Evolutionary conservation across 495 filamentous ascomycete genomes (phyloP), one percentile per base, ranked within the genome.

Genomic region (Rhizodiscina lignyota): DNA sequence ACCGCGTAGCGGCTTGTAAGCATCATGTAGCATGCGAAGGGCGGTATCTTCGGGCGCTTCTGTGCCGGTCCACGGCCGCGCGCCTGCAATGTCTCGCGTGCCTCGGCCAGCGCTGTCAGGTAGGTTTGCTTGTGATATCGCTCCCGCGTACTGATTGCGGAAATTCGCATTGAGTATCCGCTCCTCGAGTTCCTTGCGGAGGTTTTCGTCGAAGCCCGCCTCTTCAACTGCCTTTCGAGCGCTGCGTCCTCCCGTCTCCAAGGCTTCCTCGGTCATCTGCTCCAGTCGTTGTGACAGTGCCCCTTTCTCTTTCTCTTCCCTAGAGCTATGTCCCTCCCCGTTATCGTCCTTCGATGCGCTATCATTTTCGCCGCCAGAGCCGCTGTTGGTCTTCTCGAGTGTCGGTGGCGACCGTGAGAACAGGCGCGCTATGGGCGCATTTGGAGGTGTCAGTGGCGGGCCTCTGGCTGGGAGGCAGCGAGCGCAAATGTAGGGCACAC

Each of bases 1-100:
- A 6, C 36, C 41, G 42, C 39, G 29, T 11, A 93, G 54, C 0
- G 75, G 83, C 52, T 92, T 81, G 53, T 81, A 59, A 32, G 77
- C 66, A 50, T 94, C 84, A 21, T 74, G 67, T 8, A 94, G 68
- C 89, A 97, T 97, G 27, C 89, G 74, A 18, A 94, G 59, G 22
- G 83, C 70, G 8, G 77, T 63, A 51, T 94, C 86, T 48, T 76
- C 67, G 2, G 72, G 50, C 10, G 58, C 56, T 55, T 97, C 89
- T 12, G 61, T 63, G 13, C 86, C 89, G 6, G 68, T 74, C 89
- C 89, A 97, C 3, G 76, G 66, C 34, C 70, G 56, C 3, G 78
- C 72, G 1, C 66, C 63, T 4, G 89, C 87, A 20, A 74, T 68
- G 17, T 76, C 70, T 29, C 78, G 68, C 6, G 78, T 80, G 5